Percentiles rank a stretch among this genome's conserved stretches.
These are phyloP conservation scores for Colletotrichum paranaense DNA, from an alignment of 2,329 filamentous ascomycete genomes.

Conservation along the genomic window DNA sequence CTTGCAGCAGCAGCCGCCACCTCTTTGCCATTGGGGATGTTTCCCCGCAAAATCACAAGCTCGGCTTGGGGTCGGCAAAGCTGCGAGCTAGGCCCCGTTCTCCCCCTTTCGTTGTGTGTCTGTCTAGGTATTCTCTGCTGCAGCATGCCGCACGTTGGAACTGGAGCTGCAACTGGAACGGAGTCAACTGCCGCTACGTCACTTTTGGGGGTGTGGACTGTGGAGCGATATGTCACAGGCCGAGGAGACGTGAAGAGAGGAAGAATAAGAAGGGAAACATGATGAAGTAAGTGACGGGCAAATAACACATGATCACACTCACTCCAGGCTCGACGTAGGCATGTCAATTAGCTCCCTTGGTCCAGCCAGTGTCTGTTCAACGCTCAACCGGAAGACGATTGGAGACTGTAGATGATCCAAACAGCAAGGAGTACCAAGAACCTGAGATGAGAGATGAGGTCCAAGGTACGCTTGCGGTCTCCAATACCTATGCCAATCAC, in stretches of 20 bases:
- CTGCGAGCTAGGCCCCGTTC: conserved; percentile 18
- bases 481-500: background rate
- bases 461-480: conserved; percentile 19
- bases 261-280: background rate
- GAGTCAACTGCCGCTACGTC: background rate
- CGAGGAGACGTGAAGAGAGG: background rate
- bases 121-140: background rate
- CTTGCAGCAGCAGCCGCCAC: background rate
- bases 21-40: background rate
- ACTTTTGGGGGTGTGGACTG: background rate
- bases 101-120: no score
- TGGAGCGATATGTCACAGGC: conserved; percentile 25
- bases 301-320: background rate
- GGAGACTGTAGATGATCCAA: background rate
- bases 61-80: conserved; percentile 63
- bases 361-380: conserved; percentile 12
- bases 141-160: conserved; percentile 7
- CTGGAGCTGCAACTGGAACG: background rate
- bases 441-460: background rate
- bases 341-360: conserved; percentile 18
- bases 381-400: background rate
- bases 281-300: background rate
- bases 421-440: background rate
- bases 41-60: conserved; percentile 69
- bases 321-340: conserved; percentile 6